These are phyloP conservation scores for Echinosophora koreensis DNA, from an alignment of 306 rosid species.

Conservation along the genomic window DNA sequence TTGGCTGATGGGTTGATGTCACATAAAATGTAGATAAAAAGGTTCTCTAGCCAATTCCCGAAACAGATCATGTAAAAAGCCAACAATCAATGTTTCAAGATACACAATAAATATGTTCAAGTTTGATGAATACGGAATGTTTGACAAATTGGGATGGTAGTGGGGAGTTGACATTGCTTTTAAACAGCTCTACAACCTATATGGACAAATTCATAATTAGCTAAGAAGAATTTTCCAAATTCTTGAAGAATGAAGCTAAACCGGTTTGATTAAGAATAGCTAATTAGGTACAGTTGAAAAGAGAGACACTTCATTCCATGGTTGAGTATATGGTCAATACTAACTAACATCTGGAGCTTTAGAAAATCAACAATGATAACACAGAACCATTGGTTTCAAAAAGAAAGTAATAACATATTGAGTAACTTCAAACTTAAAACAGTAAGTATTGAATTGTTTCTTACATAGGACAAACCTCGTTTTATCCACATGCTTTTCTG, in stretches of 20 bases:
- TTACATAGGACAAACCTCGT: conserved; percentile 65
- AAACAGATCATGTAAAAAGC: neutral
- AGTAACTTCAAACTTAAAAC: conserved; percentile 14
- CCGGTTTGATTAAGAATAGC: neutral
- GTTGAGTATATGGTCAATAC: conserved; percentile 7
- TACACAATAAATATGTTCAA: neutral
- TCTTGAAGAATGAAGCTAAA: conserved; percentile 6
- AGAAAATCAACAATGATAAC: conserved; percentile 24
- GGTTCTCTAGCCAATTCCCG: neutral
- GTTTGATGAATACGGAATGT: neutral
- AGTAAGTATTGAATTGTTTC: neutral
- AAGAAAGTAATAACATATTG: conserved; percentile 3
- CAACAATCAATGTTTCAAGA: conserved; percentile 20
- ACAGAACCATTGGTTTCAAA: conserved; percentile 6
- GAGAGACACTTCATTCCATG: conserved; percentile 6
- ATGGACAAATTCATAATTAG: neutral
- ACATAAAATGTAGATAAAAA: neutral
- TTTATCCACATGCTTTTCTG: conserved; percentile 94
- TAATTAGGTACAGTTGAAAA: neutral
- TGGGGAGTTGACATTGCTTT: conserved; percentile 9
- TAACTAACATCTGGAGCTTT: neutral
- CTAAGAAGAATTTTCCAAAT: neutral
- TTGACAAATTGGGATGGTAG: neutral
- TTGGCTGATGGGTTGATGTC: neutral
- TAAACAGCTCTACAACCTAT: neutral